Evolutionary conservation across 2,329 filamentous ascomycete species (phyloP).

Genomic region (Coleophoma crateriformis): DNA sequence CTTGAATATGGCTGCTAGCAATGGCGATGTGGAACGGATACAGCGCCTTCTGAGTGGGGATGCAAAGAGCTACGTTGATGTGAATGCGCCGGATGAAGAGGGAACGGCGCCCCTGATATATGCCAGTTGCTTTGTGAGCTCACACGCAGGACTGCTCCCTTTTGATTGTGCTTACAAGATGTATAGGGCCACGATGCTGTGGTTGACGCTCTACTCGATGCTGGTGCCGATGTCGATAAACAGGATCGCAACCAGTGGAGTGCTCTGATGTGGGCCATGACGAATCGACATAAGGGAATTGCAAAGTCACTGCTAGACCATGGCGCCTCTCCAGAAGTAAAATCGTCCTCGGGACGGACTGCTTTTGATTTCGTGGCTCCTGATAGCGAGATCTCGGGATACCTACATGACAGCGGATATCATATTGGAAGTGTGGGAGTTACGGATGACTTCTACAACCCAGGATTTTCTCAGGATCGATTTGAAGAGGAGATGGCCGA

Average conservation of each 20-base stretch:
- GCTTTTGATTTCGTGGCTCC: slow-evolving; percentile 94
- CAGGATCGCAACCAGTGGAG: slow-evolving; percentile 98
- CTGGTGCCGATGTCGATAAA: slow-evolving; percentile 82
- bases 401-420: slow-evolving; percentile 91
- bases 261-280: slow-evolving; percentile 99
- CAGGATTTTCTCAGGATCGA: slow-evolving; percentile 83
- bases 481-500: slow-evolving; percentile 98
- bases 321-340: slow-evolving; percentile 91
- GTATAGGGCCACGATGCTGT: slow-evolving; percentile 79
- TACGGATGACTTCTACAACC: slow-evolving; percentile 87
- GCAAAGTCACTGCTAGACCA: slow-evolving; percentile 89
- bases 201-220: slow-evolving; percentile 76
- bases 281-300: slow-evolving; percentile 93
- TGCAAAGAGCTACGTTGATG: slow-evolving; percentile 70
- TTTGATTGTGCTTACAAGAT: no score
- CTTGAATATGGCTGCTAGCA: slow-evolving; percentile 92
- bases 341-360: slow-evolving; percentile 87
- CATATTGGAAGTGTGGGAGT: slow-evolving; percentile 75
- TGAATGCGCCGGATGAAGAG: slow-evolving; percentile 87
- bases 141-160: no score
- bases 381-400: slow-evolving; percentile 94
- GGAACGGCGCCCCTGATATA: slow-evolving; percentile 96
- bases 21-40: slow-evolving; percentile 83
- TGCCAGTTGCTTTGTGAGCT: slow-evolving; percentile 86
- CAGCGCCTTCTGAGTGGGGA: slow-evolving; percentile 68